Evolutionary conservation across 768 basidiomycete species (phyloP).

Genomic region (Termitomyces eurrhizus): DNA sequence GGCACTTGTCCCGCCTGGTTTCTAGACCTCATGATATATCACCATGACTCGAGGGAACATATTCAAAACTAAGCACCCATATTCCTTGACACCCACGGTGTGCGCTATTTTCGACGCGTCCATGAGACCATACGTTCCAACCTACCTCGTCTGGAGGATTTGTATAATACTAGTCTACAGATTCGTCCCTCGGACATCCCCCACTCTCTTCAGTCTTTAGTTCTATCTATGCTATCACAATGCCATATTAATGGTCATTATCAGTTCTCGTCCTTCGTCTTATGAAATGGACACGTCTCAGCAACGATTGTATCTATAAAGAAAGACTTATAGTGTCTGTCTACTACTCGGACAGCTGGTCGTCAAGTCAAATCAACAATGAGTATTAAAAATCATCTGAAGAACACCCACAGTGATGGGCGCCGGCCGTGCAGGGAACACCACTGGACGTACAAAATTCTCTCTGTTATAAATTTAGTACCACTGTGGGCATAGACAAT

Average conservation of each 20-base stretch:
- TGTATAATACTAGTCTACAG: constrained; percentile 16
- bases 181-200: constrained; percentile 9
- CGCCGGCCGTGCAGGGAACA: constrained; percentile 51
- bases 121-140: constrained; percentile 7
- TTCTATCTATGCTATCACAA: constrained; percentile 12
- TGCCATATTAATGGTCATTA: constrained; percentile 1
- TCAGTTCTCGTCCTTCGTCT: not conserved
- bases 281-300: not conserved
- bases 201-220: constrained; percentile 8
- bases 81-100: constrained; percentile 19
- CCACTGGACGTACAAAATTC: constrained; percentile 65
- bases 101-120: constrained; percentile 13
- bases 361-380: constrained; percentile 10
- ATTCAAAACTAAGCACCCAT: constrained; percentile 14
- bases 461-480: constrained; percentile 33
- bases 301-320: constrained; percentile 21
- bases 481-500: constrained; percentile 4
- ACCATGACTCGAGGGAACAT: constrained; percentile 14
- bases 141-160: constrained; percentile 8
- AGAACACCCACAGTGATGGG: constrained; percentile 27
- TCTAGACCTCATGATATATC: constrained; percentile 39
- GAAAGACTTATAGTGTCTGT: constrained; percentile 5
- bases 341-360: constrained; percentile 20
- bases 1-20: constrained; percentile 81
- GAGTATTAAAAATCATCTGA: constrained; percentile 3